Conservation (phyloP, 768 basidiomycete species). For the Dacryopinax primogenitus region DNA sequence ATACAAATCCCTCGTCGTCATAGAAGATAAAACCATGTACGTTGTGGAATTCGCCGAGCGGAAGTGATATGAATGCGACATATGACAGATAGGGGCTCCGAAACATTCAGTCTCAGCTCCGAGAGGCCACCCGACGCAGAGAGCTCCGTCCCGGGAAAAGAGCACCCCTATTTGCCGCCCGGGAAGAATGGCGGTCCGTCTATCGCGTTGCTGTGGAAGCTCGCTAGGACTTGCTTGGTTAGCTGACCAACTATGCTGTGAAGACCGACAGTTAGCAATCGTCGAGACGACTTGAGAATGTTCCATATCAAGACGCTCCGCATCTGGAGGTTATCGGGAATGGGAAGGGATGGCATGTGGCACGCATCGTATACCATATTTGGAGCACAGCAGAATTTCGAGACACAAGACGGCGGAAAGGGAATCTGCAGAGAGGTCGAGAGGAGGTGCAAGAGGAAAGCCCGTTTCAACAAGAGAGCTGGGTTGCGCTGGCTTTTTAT, state of each 20-base stretch:
- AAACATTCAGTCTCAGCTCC: neutral
- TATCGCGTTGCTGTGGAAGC: neutral
- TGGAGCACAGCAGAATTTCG: neutral
- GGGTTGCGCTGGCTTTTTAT: neutral
- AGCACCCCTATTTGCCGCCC: neutral
- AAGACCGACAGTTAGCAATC: neutral
- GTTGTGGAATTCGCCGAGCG: neutral
- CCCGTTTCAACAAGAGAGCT: neutral
- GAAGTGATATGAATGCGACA: neutral
- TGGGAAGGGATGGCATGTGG: neutral
- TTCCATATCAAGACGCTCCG: neutral
- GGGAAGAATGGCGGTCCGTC: neutral
- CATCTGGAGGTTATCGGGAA: neutral
- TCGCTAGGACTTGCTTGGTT: neutral
- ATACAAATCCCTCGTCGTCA: neutral
- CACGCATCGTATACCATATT: neutral
- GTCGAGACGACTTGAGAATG: neutral
- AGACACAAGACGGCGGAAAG: neutral
- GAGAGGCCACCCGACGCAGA: neutral
- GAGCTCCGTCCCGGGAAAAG: neutral
- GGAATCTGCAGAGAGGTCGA: neutral
- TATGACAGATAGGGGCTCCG: neutral
- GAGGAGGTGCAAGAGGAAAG: neutral
- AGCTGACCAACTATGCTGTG: neutral
- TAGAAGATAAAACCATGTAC: neutral